Evolutionary conservation across 2,329 filamentous ascomycete species (phyloP), one percentile per base, ranked within the genome.

Genomic region (Fusarium haematococcum): DNA sequence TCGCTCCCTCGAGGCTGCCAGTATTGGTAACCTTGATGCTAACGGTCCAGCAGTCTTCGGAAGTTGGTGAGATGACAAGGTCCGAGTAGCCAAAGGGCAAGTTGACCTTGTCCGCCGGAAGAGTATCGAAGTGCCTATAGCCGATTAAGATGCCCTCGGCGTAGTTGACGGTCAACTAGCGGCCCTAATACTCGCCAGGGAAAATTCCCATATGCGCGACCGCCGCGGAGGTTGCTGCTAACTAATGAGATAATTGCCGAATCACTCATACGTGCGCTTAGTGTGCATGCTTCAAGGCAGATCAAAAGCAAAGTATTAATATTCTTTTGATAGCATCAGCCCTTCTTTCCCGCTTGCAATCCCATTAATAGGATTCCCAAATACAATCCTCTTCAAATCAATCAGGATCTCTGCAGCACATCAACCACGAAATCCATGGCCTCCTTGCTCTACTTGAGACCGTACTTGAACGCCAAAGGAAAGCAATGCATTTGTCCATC

Each of bases 71-170:
- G 10, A 71, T 52, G 5, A 30, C 16, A 32, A 74, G 37, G 1
- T 59, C 85, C 81, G 6, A 84, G 84, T 48, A 77, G 23, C 41
- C 10, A 30, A 72, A 72, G 2, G 63, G 63, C 13, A 71, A 71
- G 61, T 70, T 70, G 39, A 70, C 68, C 41, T 65, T 68, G 37
- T 61, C 50, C 8, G 27, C 20, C 0, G 52, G 27, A 20, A 71
- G 33, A 73, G 89, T 90, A 77, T 93, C 91, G 75, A 91, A 93
- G 82, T 89, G 91, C 25, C 91, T 85, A 79, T 93, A 93, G 1
- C 91, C 91, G 35, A 93, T 86, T 78, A 91, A 92, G 56, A 93
- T 86, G 54, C 91, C 91, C 80, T 93, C 91, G 18, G 88, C 90
- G 73, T 93, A 93, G 2, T 91, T 82, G 3, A 91, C 89, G 70